Percentiles rank a stretch among this genome's conserved stretches.
Conservation (phyloP, 2,329 filamentous ascomycete genomes). For the Colletotrichum sp. region DNA sequence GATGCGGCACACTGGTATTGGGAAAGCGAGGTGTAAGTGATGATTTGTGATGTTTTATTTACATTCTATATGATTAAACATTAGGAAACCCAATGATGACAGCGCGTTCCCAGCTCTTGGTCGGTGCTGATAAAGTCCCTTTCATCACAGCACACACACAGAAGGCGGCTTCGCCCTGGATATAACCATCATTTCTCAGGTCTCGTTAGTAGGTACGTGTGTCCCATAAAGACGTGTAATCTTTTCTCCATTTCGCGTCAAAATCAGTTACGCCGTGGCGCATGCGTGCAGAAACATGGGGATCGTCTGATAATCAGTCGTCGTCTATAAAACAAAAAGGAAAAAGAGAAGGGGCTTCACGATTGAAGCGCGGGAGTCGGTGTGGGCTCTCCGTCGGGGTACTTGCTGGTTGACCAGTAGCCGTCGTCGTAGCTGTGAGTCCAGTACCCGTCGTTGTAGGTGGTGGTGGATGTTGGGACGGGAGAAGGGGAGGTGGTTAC, state of each 20-base stretch:
- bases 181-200: conserved; percentile 9
- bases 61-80: conserved; percentile 18
- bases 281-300: not conserved
- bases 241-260: not conserved
- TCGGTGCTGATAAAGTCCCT: conserved; percentile 29
- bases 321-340: not conserved
- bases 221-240: not conserved
- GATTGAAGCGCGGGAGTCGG: conserved; percentile 21
- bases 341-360: not conserved
- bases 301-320: not conserved
- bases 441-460: conserved; percentile 50
- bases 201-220: not conserved
- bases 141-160: not conserved
- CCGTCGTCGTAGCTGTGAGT: conserved; percentile 43
- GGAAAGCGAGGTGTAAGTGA: not conserved
- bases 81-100: conserved; percentile 15
- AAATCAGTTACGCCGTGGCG: not conserved
- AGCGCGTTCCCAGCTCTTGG: conserved; percentile 46
- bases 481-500: conserved; percentile 21
- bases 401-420: conserved; percentile 48
- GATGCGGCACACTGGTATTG: not conserved
- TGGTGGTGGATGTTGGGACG: conserved; percentile 25
- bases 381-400: conserved; percentile 49
- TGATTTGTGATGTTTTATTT: not conserved
- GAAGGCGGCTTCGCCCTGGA: not conserved